phyloP scores from a whole-genome alignment of 208 protist genomes.

The Trypanosomatidae sp. region DNA sequence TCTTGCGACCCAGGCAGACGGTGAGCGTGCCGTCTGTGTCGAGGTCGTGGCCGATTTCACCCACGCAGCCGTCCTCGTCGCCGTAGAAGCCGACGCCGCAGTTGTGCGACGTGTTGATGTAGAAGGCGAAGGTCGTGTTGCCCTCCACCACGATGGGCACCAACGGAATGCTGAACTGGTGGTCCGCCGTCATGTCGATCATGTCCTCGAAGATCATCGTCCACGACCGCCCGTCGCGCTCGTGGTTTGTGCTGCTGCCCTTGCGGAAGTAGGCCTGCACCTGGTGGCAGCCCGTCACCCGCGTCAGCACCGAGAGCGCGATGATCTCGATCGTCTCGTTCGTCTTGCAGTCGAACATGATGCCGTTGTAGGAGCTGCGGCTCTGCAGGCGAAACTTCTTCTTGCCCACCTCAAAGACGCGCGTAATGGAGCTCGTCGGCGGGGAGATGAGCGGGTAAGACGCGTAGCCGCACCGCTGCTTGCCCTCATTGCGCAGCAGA shows the following conservation, averaged over 20 bases:
- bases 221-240: conserved; percentile 65
- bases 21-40: conserved; percentile 81
- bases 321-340: conserved; percentile 68
- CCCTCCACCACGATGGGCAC: conserved; percentile 53
- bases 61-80: conserved; percentile 78
- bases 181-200: conserved; percentile 69
- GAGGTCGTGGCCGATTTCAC: conserved; percentile 67
- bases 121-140: conserved; percentile 79
- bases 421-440: conserved; percentile 57
- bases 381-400: conserved; percentile 66
- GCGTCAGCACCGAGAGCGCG: conserved; percentile 67
- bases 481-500: conserved; percentile 72
- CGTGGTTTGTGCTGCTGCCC: conserved; percentile 65
- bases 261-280: conserved; percentile 86
- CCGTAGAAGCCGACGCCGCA: conserved; percentile 86
- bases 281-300: conserved; percentile 67
- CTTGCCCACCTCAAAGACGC: conserved; percentile 86
- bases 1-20: conserved; percentile 78
- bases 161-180: conserved; percentile 69
- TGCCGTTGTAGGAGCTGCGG: conserved; percentile 84
- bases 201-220: conserved; percentile 70
- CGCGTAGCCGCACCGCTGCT: conserved; percentile 32
- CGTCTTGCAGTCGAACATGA: conserved; percentile 89
- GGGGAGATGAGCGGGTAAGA: conserved; percentile 62
- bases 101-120: conserved; percentile 90